phyloP scores from a whole-genome alignment of 345 rosid species.

The Corymbia maculata region DNA sequence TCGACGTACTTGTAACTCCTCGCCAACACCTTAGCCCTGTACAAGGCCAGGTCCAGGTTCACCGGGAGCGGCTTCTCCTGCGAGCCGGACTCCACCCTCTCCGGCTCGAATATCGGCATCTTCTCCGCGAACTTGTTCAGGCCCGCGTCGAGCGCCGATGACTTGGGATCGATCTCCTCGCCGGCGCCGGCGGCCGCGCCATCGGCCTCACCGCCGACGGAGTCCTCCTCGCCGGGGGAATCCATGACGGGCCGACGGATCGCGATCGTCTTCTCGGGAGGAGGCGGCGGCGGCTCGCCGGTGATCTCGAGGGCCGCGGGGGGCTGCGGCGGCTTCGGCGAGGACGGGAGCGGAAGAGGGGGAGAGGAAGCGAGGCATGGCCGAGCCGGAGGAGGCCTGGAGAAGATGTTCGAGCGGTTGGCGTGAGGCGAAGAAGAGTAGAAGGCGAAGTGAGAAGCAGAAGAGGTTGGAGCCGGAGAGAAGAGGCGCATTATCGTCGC shows the following conservation, averaged over 20 bases:
- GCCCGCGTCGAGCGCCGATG: slow-evolving; percentile 45
- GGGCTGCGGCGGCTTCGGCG: not conserved
- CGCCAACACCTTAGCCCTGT: slow-evolving; percentile 57
- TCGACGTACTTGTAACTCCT: slow-evolving; percentile 49
- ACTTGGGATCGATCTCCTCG: not conserved
- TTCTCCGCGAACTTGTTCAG: slow-evolving; percentile 68
- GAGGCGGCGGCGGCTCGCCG: slow-evolving; percentile 1
- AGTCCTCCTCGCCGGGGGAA: slow-evolving; percentile 25
- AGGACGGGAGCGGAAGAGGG: slow-evolving; percentile 6
- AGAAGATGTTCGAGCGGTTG: slow-evolving; percentile 7
- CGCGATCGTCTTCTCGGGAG: not conserved
- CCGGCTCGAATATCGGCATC: slow-evolving; percentile 88
- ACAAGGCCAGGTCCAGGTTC: slow-evolving; percentile 82
- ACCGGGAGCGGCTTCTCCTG: slow-evolving; percentile 51
- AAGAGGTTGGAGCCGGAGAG: slow-evolving; percentile 36
- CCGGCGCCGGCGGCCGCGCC: not conserved
- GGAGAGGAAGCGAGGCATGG: not conserved
- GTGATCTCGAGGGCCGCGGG: not conserved
- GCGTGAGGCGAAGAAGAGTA: slow-evolving; percentile 26
- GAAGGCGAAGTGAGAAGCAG: slow-evolving; percentile 25
- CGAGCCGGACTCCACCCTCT: slow-evolving; percentile 37
- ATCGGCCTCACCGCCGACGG: slow-evolving; percentile 1
- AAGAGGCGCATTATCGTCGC: slow-evolving; percentile 4
- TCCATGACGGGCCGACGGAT: slow-evolving; percentile 74
- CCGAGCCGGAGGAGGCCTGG: slow-evolving; percentile 6